Evolutionary conservation across 1,139 yeast genomes (phyloP).

Genomic region (Magnusiomyces fungicola): DNA sequence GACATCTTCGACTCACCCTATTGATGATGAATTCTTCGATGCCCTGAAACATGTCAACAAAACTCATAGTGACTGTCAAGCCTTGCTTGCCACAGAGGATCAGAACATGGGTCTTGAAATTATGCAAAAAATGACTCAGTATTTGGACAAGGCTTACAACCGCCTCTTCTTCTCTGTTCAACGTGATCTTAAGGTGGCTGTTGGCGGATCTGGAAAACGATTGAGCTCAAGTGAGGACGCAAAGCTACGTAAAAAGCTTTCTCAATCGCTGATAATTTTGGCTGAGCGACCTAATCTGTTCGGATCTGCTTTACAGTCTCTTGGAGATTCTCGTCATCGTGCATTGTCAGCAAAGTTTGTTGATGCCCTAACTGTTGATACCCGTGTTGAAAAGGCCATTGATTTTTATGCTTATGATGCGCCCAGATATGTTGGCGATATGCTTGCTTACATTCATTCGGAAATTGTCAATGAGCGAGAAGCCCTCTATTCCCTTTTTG

Average conservation of each 20-base stretch:
- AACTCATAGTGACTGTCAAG: conserved; percentile 62
- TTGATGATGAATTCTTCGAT: conserved; percentile 54
- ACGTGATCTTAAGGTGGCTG: conserved; percentile 29
- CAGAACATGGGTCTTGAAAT: conserved; percentile 66
- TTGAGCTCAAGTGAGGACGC: conserved; percentile 7
- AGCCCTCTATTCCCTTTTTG: conserved; percentile 49
- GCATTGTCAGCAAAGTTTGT: conserved; percentile 38
- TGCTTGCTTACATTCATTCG: conserved; percentile 82
- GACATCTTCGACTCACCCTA: conserved; percentile 23
- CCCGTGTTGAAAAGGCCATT: conserved; percentile 41
- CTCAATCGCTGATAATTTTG: conserved; percentile 28
- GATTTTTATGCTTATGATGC: conserved; percentile 74
- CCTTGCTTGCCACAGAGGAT: conserved; percentile 53
- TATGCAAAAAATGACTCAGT: conserved; percentile 51
- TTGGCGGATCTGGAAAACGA: conserved; percentile 16
- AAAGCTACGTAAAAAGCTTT: conserved; percentile 21
- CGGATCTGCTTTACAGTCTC: conserved; percentile 29
- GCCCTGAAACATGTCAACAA: conserved; percentile 54
- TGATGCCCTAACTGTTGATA: conserved; percentile 47
- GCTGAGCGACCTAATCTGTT: conserved; percentile 35
- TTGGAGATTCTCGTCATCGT: conserved; percentile 30
- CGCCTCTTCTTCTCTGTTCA: conserved; percentile 39
- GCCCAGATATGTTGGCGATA: conserved; percentile 73
- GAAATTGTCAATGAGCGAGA: conserved; percentile 88
- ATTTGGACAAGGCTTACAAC: conserved; percentile 46